Base-by-base conservation (phyloP, 345 rosid genomes). In the Boechera stricta region DNA sequence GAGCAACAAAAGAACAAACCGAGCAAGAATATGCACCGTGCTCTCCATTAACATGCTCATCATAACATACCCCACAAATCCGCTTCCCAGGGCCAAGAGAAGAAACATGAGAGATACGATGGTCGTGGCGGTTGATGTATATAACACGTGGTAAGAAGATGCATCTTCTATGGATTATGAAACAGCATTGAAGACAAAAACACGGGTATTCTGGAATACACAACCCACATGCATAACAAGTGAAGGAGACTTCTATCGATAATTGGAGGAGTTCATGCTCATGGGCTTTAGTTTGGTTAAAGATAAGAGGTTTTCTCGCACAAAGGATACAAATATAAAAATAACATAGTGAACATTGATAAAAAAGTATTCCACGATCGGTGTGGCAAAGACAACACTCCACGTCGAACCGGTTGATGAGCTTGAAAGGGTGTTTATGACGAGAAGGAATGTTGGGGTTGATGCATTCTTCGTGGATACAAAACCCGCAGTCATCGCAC, bases 401-500 rank as follows among this genome's bases (percentile, higher is more conserved):
- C 24, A 21, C 24, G 24, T 21, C 21, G 21, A 21, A 21, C 21
- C 21, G 21, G 21, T 21, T 9, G 21, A 9, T 24, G 69, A 61
- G 41, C 39, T 36, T 10, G 49, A 72, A 61, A 51, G 68, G 32
- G 16, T 61, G 69, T 51, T 38, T 49, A 51, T 72, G 77, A 44
- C 54, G 71, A 54, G 70, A 64, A 41, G 57, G 64, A 45, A 64
- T 42, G 8, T 32, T 32, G 7, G 4, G 0, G 11, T 42, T 33
- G 26, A 32, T 2, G 53, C 77, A 73, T 39, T 54, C 77, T 36
- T 32, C 35, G 35, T 73, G 71, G 45, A 64, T 1, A 72, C 6
- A 49, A 26, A 36, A 61, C 8, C 1, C 1, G 59, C 60, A 61
- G 3, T 9, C 0, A 18, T 51, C 49, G 13, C 49, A 28, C 29